Conservation (phyloP, 2,329 filamentous ascomycete species). For the Botrytis tulipae region DNA sequence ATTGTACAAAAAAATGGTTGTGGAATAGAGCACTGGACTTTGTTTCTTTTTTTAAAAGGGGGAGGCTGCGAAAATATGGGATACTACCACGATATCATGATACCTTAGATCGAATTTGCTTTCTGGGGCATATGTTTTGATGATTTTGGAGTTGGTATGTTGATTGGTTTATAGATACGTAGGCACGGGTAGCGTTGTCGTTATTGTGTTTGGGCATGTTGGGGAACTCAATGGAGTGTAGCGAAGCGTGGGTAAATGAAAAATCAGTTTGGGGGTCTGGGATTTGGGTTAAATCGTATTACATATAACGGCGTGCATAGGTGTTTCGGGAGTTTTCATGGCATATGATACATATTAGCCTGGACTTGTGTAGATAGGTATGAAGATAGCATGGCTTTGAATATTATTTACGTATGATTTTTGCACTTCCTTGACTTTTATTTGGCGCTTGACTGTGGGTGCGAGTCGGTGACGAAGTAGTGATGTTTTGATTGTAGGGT, state of each 20-base stretch:
- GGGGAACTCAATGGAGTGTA: neutral
- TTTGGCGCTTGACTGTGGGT: neutral
- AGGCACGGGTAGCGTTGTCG: neutral
- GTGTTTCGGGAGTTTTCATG: neutral
- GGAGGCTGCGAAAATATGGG: neutral
- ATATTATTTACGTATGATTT: neutral
- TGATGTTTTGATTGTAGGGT: neutral
- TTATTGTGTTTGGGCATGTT: neutral
- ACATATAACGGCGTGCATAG: neutral
- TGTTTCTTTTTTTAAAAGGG: neutral
- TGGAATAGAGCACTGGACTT: neutral
- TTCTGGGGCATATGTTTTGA: neutral
- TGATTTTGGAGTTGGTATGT: neutral
- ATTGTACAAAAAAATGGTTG: conserved; percentile 8
- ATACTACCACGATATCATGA: conserved; percentile 1
- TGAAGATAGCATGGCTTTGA: neutral
- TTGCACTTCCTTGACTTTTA: neutral
- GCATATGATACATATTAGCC: neutral
- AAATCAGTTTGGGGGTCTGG: neutral
- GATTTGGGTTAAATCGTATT: neutral
- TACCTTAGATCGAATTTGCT: conserved; percentile 9
- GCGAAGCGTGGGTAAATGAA: neutral
- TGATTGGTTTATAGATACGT: neutral
- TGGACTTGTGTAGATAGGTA: neutral
- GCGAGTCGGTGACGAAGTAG: neutral